These are phyloP conservation scores for Calycina marina DNA, from an alignment of 2,329 filamentous ascomycete species.

Conservation along the genomic window DNA sequence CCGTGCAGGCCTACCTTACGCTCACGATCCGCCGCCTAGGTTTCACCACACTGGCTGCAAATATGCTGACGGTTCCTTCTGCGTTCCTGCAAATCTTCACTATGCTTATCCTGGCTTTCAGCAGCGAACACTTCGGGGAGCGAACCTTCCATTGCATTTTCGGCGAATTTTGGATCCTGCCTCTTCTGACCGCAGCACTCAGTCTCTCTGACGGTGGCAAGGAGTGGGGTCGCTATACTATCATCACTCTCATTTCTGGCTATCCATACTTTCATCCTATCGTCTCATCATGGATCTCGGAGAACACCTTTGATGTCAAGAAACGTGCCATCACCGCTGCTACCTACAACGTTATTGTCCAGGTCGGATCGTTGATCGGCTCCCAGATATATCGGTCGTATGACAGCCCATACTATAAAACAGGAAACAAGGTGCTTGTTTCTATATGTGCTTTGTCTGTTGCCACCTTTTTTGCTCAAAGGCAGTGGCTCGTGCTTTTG, in stretches of 20 bases:
- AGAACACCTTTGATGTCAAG: slow-evolving; percentile 35
- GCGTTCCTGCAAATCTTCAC: slow-evolving; percentile 41
- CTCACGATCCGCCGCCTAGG: slow-evolving; percentile 39
- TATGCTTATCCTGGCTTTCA: slow-evolving; percentile 36
- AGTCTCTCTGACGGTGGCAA: slow-evolving; percentile 32
- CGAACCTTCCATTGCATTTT: slow-evolving; percentile 37
- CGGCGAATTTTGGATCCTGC: slow-evolving; percentile 36
- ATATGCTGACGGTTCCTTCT: slow-evolving; percentile 47
- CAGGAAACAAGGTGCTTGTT: slow-evolving; percentile 29
- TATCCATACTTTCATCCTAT: slow-evolving; percentile 45
- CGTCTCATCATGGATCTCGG: slow-evolving; percentile 33
- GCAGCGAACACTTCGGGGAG: slow-evolving; percentile 40
- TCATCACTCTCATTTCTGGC: slow-evolving; percentile 37
- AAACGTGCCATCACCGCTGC: slow-evolving; percentile 33
- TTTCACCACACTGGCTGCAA: slow-evolving; percentile 43
- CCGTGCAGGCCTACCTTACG: slow-evolving; percentile 35
- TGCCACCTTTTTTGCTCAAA: slow-evolving; percentile 32
- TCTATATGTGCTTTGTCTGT: slow-evolving; percentile 34
- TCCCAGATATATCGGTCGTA: slow-evolving; percentile 34
- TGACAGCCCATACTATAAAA: slow-evolving; percentile 29
- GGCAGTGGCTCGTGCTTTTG: slow-evolving; percentile 26
- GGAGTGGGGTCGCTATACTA: slow-evolving; percentile 35
- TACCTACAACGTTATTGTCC: slow-evolving; percentile 33
- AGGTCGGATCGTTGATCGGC: slow-evolving; percentile 30
- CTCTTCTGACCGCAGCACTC: slow-evolving; percentile 35